A percentile compares a stretch with the other conserved stretches of the same genome.
Evolutionary conservation across 192 early-diverging fungal genomes (phyloP).

Genomic region (Coemansia erecta): DNA sequence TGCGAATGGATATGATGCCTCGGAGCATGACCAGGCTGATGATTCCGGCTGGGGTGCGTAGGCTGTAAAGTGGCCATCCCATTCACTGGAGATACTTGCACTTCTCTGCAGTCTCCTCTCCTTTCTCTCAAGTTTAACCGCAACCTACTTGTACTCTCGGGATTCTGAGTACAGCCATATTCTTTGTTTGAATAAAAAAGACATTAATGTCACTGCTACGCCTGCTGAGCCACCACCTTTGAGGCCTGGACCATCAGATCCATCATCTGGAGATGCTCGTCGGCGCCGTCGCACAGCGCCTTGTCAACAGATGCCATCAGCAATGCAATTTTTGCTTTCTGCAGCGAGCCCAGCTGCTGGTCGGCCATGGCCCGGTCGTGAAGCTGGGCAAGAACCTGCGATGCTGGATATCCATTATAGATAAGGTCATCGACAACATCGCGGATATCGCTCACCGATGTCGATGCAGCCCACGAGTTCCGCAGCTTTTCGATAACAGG

Average conservation of each 20-base stretch:
- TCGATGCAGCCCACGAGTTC: constrained; percentile 52
- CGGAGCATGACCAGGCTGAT: not conserved
- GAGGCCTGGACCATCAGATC: constrained; percentile 60
- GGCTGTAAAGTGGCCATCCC: not conserved
- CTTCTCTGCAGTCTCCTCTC: not conserved
- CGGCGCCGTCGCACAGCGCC: constrained; percentile 78
- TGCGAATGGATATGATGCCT: not conserved
- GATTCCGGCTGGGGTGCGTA: constrained; percentile 1
- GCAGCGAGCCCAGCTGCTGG: constrained; percentile 58
- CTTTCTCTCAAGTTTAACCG: not conserved
- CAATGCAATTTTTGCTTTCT: constrained; percentile 72
- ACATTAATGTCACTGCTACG: not conserved
- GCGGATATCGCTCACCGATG: constrained; percentile 50
- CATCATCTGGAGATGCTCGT: constrained; percentile 86
- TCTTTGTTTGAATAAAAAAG: constrained; percentile 1
- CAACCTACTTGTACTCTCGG: not conserved
- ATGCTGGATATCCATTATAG: constrained; percentile 71
- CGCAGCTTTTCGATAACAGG: constrained; percentile 62
- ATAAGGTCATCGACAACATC: constrained; percentile 59
- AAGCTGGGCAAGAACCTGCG: constrained; percentile 73
- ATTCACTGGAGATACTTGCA: not conserved
- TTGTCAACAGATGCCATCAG: constrained; percentile 70
- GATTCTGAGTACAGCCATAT: not conserved
- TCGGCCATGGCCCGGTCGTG: constrained; percentile 65
- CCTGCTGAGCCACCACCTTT: constrained; percentile 16